phyloP scores from a whole-genome alignment of 352 stramenopile genomes.

The Phytophthora tubulina region DNA sequence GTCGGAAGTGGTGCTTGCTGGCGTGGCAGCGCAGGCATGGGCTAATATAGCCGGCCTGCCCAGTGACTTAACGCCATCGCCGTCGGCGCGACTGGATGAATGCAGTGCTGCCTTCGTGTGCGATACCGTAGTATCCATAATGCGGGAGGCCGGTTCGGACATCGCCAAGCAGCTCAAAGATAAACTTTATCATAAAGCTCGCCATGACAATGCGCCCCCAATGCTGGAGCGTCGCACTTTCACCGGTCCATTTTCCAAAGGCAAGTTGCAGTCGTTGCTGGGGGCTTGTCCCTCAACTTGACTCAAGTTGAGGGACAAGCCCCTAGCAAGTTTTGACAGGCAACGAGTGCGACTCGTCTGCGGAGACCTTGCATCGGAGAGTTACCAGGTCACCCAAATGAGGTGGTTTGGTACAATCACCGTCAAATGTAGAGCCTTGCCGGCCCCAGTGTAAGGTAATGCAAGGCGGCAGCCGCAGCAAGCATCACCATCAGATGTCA shows the following conservation, averaged over 20 bases:
- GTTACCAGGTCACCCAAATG: too few relatives aligned
- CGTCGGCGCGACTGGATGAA: slow-evolving; percentile 2
- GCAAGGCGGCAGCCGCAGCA: neutral
- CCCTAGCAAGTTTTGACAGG: neutral
- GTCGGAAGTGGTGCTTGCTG: neutral
- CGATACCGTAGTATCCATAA: neutral
- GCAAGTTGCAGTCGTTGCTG: neutral
- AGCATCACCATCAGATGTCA: neutral
- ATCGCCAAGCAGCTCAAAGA: too few relatives aligned
- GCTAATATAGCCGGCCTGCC: neutral
- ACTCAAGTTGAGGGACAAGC: too few relatives aligned
- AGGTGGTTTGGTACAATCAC: too few relatives aligned
- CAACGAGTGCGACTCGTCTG: slow-evolving; percentile 9
- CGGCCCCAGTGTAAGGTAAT: neutral
- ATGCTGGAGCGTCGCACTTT: neutral
- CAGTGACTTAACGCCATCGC: slow-evolving; percentile 1
- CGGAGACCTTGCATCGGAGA: slow-evolving; percentile 6
- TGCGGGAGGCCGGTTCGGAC: too few relatives aligned
- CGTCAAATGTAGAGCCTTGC: too few relatives aligned
- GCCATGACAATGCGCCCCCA: neutral
- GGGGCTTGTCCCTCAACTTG: too few relatives aligned
- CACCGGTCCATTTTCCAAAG: slow-evolving; percentile 16
- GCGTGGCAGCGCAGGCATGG: neutral
- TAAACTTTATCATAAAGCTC: too few relatives aligned
- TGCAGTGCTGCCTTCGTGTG: neutral